A percentile compares a stretch with the other conserved stretches of the same genome.
These are phyloP conservation scores for Bryum argenteum DNA, from an alignment of 225 moss, liverwort and hornwort genomes.

Conservation along the genomic window DNA sequence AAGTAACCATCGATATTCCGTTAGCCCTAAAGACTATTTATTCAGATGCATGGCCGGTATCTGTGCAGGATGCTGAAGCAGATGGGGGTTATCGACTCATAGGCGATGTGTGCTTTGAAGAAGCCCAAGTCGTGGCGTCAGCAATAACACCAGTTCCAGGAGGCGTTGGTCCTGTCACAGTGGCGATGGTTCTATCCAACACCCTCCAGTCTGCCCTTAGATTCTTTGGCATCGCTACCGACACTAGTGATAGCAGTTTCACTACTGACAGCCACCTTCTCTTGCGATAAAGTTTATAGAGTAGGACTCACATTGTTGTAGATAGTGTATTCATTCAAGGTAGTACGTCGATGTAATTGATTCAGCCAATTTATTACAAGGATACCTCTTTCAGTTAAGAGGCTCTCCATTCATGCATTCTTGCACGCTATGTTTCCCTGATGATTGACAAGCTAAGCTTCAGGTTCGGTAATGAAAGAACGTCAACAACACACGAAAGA, in stretches of 20 bases:
- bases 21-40: background rate
- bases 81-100: constrained; percentile 82
- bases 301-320: constrained; percentile 10
- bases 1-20: background rate
- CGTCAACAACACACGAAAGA: background rate
- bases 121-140: constrained; percentile 80
- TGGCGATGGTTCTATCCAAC: constrained; percentile 90
- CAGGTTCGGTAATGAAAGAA: background rate
- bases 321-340: constrained; percentile 17
- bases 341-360: constrained; percentile 17
- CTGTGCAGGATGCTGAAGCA: constrained; percentile 65
- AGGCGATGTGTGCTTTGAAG: constrained; percentile 93
- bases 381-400: constrained; percentile 13
- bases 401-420: constrained; percentile 28
- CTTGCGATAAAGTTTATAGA: constrained; percentile 30
- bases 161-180: constrained; percentile 92
- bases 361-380: constrained; percentile 22
- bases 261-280: constrained; percentile 43
- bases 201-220: constrained; percentile 59
- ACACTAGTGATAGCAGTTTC: constrained; percentile 43
- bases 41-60: background rate
- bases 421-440: constrained; percentile 1
- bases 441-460: background rate
- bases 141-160: constrained; percentile 94
- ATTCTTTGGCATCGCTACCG: constrained; percentile 44